Evolutionary conservation across 164 flowering plant species (phyloP), one percentile per base, ranked within the genome.

Genomic region (Magnolia kwangsiensis): DNA sequence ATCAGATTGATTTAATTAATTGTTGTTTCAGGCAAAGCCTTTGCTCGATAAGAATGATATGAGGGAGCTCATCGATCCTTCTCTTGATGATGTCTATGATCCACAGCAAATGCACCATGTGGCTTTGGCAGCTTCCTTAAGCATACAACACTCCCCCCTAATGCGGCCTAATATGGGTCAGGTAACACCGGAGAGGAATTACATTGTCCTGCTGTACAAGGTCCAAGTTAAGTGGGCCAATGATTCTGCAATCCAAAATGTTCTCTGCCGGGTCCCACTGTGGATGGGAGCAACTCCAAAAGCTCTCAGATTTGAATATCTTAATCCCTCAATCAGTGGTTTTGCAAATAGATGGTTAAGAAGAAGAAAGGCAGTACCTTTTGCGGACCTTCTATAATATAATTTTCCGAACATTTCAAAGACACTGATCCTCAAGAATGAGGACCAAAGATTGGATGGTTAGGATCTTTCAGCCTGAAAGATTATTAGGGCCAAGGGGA

Each of bases 141-240:
- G 97, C 79, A 75, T 89, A 23, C 81, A 87, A 58, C 87, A 86
- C 11, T 83, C 87, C 21, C 77, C 98, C 24, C 29, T 80, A 27
- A 72, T 82, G 16, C 87, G 98, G 73, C 99, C 97, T 49, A 80
- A 79, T 71, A 95, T 95, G 98, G 87, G 83, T 72, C 85, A 95
- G 91, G 99, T 81, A 90, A 70, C 82, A 82, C 3, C 18, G 50
- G 58, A 70, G n/a, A 50, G 8, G 19, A 16, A 7, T 37, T 37
- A 3, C 45, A 37, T 37, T 37, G 45, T 4, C 45, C 45, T 37
- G 45, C 45, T 37, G 45, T 5, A 37, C 45, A 37, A 37, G 7
- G 45, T 37, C 45, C 45, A 37, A 7, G 0, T 37, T 37, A 37
- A 37, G 45, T 37, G 45, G 45, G 45, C 45, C 7, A 0, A 37